Evolutionary conservation across 257 asterid species (phyloP).

Genomic region (Solanum chiquidenum): DNA sequence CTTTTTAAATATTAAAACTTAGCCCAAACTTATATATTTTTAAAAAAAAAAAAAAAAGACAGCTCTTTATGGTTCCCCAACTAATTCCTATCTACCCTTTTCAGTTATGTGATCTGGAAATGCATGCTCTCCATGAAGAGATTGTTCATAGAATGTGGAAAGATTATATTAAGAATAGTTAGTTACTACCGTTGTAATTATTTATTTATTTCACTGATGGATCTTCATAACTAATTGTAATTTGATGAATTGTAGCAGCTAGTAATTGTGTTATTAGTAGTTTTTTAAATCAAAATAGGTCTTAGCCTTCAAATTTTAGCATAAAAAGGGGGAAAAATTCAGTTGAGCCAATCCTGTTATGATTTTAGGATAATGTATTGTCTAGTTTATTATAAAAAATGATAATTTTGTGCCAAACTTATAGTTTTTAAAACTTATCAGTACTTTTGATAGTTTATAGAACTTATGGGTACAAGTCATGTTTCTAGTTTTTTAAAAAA

Average conservation of each 20-base stretch:
- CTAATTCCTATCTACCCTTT: neutral
- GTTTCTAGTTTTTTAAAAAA: neutral
- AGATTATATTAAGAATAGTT: neutral
- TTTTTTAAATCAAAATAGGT: neutral
- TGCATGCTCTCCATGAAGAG: neutral
- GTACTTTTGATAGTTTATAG: neutral
- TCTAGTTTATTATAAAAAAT: neutral
- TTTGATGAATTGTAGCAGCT: neutral
- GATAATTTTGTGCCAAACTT: neutral
- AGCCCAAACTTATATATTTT: neutral
- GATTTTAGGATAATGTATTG: neutral
- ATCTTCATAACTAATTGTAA: neutral
- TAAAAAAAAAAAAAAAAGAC: neutral
- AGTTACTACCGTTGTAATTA: neutral
- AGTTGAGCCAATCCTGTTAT: neutral
- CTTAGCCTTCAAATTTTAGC: neutral
- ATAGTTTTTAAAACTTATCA: neutral
- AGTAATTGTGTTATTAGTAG: neutral
- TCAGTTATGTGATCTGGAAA: neutral
- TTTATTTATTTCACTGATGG: neutral
- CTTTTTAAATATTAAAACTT: neutral
- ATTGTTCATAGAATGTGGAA: neutral
- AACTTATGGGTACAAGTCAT: neutral
- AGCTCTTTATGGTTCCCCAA: neutral
- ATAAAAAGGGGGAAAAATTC: too few species aligned